A percentile compares a stretch with the other conserved stretches of the same genome.
These are phyloP conservation scores for Phytopythium oedochilum DNA, from an alignment of 352 stramenopile genomes.

Conservation along the genomic window DNA sequence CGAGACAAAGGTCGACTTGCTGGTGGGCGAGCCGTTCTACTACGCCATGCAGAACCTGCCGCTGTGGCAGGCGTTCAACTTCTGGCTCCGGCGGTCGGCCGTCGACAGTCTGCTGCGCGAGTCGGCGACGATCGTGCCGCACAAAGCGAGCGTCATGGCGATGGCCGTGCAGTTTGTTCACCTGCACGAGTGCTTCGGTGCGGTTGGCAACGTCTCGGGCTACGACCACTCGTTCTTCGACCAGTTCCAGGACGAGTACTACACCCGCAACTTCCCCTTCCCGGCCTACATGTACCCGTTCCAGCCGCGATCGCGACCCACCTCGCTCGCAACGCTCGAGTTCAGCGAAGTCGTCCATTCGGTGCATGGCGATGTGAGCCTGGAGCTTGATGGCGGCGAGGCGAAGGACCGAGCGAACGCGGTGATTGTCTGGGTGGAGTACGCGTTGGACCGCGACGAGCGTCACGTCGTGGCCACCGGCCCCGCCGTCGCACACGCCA, in stretches of 20 bases:
- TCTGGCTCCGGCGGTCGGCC: slow-evolving; percentile 66
- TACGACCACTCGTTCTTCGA: slow-evolving; percentile 76
- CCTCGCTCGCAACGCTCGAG: slow-evolving; percentile 46
- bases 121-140: slow-evolving; percentile 43
- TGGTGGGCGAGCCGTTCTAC: slow-evolving; percentile 78
- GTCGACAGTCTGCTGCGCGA: slow-evolving; percentile 31
- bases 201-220: slow-evolving; percentile 58
- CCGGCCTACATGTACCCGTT: slow-evolving; percentile 81
- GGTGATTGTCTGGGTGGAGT: slow-evolving; percentile 75
- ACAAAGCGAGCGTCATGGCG: slow-evolving; percentile 40
- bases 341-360: slow-evolving; percentile 42
- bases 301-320: slow-evolving; percentile 21
- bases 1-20: slow-evolving; percentile 43
- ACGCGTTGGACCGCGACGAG: slow-evolving; percentile 37
- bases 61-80: slow-evolving; percentile 82
- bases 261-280: slow-evolving; percentile 74
- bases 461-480: slow-evolving; percentile 48
- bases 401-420: not conserved
- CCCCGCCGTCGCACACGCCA: slow-evolving; percentile 50
- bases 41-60: slow-evolving; percentile 86
- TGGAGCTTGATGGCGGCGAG: slow-evolving; percentile 6
- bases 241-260: slow-evolving; percentile 65
- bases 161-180: slow-evolving; percentile 68
- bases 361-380: slow-evolving; percentile 10
- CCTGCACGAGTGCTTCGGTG: slow-evolving; percentile 74